A percentile compares a stretch with the other conserved stretches of the same genome.
phyloP scores from a whole-genome alignment of 306 rosid genomes.

The Citrullus mucosospermus region DNA sequence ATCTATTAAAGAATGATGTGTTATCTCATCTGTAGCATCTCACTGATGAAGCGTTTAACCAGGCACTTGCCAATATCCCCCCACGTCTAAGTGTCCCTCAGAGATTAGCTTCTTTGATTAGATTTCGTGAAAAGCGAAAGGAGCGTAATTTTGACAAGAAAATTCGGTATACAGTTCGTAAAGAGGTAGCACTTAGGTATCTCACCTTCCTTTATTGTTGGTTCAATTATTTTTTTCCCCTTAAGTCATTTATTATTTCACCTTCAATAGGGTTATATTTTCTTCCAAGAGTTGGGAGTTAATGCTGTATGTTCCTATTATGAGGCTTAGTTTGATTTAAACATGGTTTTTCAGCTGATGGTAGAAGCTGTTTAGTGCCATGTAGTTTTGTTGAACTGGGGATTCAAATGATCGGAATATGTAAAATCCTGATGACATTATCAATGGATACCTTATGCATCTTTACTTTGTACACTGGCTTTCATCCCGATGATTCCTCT shows the following conservation, averaged over 20 bases:
- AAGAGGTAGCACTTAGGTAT: conserved; percentile 74
- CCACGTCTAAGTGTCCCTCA: conserved; percentile 51
- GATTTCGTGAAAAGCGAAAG: conserved; percentile 76
- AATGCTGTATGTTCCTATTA: background rate
- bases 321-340: background rate
- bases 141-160: conserved; percentile 73
- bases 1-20: background rate
- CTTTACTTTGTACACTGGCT: background rate
- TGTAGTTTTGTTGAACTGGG: background rate
- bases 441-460: conserved; percentile 1
- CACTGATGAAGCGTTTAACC: conserved; percentile 31
- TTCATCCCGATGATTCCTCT: background rate
- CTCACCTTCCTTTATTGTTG: conserved; percentile 13
- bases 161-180: conserved; percentile 69
- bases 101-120: conserved; percentile 59
- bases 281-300: background rate
- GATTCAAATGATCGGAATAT: background rate
- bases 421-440: background rate
- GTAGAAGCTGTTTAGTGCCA: background rate
- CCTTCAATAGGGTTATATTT: background rate
- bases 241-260: background rate
- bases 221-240: conserved; percentile 5
- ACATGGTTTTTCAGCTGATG: background rate
- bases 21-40: conserved; percentile 23
- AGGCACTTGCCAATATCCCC: conserved; percentile 45